A percentile compares a stretch with the other conserved stretches of the same genome.
These are phyloP conservation scores for Sedum album DNA, from an alignment of 164 flowering plant species.

Conservation along the genomic window DNA sequence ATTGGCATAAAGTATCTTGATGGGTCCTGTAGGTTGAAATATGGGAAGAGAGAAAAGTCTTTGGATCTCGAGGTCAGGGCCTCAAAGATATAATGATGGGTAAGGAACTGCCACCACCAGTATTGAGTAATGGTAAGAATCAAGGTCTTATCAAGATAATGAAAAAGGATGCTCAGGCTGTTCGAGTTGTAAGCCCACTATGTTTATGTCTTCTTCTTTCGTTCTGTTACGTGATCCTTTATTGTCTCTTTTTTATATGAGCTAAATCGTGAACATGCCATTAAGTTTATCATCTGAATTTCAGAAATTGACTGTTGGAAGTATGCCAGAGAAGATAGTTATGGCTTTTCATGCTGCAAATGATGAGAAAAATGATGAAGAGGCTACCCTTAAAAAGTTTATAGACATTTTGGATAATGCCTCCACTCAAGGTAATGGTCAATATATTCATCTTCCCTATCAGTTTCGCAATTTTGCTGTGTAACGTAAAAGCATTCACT, in stretches of 20 bases:
- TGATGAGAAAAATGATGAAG: slow-evolving; percentile 58
- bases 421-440: slow-evolving; percentile 40
- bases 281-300: slow-evolving; percentile 9
- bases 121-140: slow-evolving; percentile 48
- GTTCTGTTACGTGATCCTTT: background rate
- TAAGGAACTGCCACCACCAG: slow-evolving; percentile 37
- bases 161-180: slow-evolving; percentile 71
- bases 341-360: slow-evolving; percentile 62
- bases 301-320: slow-evolving; percentile 89
- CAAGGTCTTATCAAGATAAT: slow-evolving; percentile 60
- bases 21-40: slow-evolving; percentile 52
- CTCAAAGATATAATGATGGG: slow-evolving; percentile 75
- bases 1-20: background rate
- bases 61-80: slow-evolving; percentile 82
- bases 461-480: background rate
- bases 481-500: background rate
- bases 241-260: background rate
- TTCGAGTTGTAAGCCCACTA: slow-evolving; percentile 61
- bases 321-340: slow-evolving; percentile 71
- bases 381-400: slow-evolving; percentile 50
- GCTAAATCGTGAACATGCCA: background rate
- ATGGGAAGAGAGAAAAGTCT: slow-evolving; percentile 96
- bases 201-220: slow-evolving; percentile 7
- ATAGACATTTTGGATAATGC: slow-evolving; percentile 43
- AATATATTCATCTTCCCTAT: background rate